Base-by-base conservation (phyloP, 2,329 filamentous ascomycete species). In the Pseudopithomyces chartarum region DNA sequence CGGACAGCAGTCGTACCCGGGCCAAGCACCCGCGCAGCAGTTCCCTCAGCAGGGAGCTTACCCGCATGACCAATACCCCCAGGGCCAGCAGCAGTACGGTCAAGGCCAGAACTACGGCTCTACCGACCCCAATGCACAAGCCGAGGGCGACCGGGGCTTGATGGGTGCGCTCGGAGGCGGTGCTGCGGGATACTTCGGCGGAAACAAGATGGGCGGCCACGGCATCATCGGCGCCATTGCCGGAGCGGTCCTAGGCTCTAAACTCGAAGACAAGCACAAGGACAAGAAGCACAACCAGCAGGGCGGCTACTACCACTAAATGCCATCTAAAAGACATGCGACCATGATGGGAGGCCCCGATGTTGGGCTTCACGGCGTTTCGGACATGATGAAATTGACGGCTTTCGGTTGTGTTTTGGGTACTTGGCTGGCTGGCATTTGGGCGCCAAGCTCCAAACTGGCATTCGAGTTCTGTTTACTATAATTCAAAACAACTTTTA, bases 141-240 rank as follows among this genome's bases (percentile, higher is more conserved):
- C 76, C 46, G 82, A 84, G 47, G 82, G 80, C 47, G 85, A 87
- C 58, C 81, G 85, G 54, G 85, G 84, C 36, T 74, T 87, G 5
- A 80, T 83, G 64, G 83, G 85, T 45, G 81, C 84, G 2, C 70
- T 86, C 3, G 82, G 81, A 13, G 85, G 85, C 42, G 84, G 82
- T 42, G 78, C 83, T 3, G 82, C 84, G 3, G 85, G 85, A 1
- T 82, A 81, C 60, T 81, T 82, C 59, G 75, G 84, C 6, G 85
- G 85, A 17, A 77, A 80, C 64, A 84, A 85, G 69, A 78, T 83
- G 62, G 81, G 78, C 20, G 77, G 78, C n/a, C 76, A 82, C n/a
- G 83, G 83, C 3, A 73, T 87, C 29, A 69, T 88, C 10, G 85
- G 85, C 11, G 81, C 84, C 0, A 68, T 87, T 26, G 82, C 83